Conservation (phyloP, 2,329 filamentous ascomycete species). For the Hymenoscyphus fraxineus region DNA sequence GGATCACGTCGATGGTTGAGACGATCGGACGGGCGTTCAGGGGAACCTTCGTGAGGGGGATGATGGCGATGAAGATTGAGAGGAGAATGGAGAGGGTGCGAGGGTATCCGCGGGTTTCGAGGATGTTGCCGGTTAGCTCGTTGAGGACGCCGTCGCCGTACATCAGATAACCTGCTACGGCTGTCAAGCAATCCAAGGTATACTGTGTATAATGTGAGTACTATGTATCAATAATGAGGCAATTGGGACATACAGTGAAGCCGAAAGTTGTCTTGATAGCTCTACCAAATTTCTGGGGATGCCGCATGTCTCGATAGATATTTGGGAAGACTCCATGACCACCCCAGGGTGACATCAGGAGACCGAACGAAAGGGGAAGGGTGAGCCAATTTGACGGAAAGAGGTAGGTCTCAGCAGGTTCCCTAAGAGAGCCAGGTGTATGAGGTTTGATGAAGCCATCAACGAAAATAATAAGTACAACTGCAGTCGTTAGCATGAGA, state of each 20-base stretch:
- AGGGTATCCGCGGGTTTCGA: conserved; percentile 72
- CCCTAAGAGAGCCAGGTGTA: conserved; percentile 74
- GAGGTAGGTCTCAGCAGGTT: conserved; percentile 75
- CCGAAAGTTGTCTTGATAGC: conserved; percentile 77
- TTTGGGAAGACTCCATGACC: conserved; percentile 73
- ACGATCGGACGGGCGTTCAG: conserved; percentile 86
- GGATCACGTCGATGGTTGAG: conserved; percentile 75
- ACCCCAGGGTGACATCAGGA: conserved; percentile 81
- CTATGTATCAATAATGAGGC: neutral
- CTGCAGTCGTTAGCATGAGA: conserved; percentile 40
- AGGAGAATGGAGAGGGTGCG: conserved; percentile 70
- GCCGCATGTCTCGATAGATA: conserved; percentile 72
- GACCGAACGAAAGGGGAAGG: conserved; percentile 80
- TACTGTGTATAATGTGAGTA: conserved; percentile 47
- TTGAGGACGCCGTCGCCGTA: conserved; percentile 86
- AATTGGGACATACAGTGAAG: conserved; percentile 62
- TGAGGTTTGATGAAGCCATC: conserved; percentile 83
- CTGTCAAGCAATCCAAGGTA: conserved; percentile 75
- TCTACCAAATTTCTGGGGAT: conserved; percentile 64
- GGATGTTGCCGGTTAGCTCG: conserved; percentile 87
- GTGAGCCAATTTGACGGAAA: conserved; percentile 82
- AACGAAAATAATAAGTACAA: conserved; percentile 76
- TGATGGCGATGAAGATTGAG: conserved; percentile 83
- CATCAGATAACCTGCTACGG: conserved; percentile 84
- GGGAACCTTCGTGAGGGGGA: conserved; percentile 93